Conservation (phyloP, 176 grass and related monocot genomes). For the Rhynchospora tenuis region DNA sequence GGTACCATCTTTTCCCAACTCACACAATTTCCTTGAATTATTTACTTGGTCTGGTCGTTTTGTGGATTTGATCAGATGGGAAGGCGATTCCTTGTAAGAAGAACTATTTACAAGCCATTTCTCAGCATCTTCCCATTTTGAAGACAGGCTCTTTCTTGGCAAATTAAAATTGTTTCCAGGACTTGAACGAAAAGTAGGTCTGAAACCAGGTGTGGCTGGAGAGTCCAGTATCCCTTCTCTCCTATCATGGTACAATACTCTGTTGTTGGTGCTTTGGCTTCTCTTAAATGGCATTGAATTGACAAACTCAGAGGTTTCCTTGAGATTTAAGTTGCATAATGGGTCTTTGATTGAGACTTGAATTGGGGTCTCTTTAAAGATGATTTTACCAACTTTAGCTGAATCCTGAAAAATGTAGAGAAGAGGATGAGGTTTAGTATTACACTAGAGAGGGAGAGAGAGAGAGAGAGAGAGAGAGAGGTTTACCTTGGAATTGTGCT, state of each 20-base stretch:
- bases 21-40: constrained; percentile 24
- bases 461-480: constrained; percentile 16
- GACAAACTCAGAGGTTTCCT: constrained; percentile 58
- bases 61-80: constrained; percentile 25
- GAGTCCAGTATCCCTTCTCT: constrained; percentile 41
- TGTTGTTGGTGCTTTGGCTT: constrained; percentile 43
- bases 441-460: constrained; percentile 34
- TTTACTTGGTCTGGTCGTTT: constrained; percentile 16
- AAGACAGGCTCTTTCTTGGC: constrained; percentile 52
- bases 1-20: constrained; percentile 1
- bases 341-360: constrained; percentile 47
- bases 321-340: constrained; percentile 43
- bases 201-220: constrained; percentile 48
- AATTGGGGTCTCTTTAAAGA: constrained; percentile 31
- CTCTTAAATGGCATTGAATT: constrained; percentile 47
- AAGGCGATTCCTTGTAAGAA: constrained; percentile 36
- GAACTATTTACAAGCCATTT: constrained; percentile 79
- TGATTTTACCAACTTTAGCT: neutral
- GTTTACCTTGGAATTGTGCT: constrained; percentile 34
- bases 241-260: constrained; percentile 29
- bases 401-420: constrained; percentile 18
- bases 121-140: constrained; percentile 99
- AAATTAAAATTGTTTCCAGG: constrained; percentile 40
- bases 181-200: constrained; percentile 33
- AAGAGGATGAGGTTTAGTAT: constrained; percentile 5